A percentile compares a stretch with the other conserved stretches of the same genome.
phyloP scores from a whole-genome alignment of 495 filamentous ascomycete species.

The Penicillium soppii region DNA sequence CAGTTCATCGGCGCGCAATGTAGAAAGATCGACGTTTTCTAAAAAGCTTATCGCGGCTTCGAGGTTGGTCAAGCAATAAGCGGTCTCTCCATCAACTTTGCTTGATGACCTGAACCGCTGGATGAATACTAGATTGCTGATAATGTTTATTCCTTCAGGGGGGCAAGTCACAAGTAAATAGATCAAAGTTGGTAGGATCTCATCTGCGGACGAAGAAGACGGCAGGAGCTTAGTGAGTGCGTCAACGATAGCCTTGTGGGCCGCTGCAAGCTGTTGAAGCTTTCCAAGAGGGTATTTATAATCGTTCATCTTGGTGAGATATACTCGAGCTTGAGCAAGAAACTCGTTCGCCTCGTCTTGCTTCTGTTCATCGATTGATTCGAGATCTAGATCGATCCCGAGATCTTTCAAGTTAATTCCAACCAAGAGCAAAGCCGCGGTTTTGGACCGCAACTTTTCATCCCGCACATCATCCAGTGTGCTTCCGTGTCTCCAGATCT shows the following conservation, averaged over 20 bases:
- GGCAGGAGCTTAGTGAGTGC: constrained; percentile 70
- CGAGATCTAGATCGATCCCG: constrained; percentile 67
- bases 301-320: constrained; percentile 79
- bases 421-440: constrained; percentile 83
- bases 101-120: constrained; percentile 85
- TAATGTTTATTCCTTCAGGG: constrained; percentile 80
- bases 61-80: constrained; percentile 94
- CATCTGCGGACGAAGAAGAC: constrained; percentile 92
- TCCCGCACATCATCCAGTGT: constrained; percentile 95
- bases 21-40: constrained; percentile 95
- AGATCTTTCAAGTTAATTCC: constrained; percentile 87
- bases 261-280: constrained; percentile 80
- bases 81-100: constrained; percentile 88
- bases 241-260: constrained; percentile 94
- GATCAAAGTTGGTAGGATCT: constrained; percentile 94
- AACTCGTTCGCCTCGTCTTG: constrained; percentile 70
- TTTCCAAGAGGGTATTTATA: constrained; percentile 87
- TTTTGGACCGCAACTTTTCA: constrained; percentile 92
- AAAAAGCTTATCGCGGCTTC: constrained; percentile 94
- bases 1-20: constrained; percentile 78
- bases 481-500: constrained; percentile 85
- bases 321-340: constrained; percentile 71
- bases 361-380: constrained; percentile 53
- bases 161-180: constrained; percentile 91
- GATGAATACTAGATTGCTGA: constrained; percentile 92